Conservation (phyloP, 768 basidiomycete species). For the Tylopilus rubrobrunneus region DNA sequence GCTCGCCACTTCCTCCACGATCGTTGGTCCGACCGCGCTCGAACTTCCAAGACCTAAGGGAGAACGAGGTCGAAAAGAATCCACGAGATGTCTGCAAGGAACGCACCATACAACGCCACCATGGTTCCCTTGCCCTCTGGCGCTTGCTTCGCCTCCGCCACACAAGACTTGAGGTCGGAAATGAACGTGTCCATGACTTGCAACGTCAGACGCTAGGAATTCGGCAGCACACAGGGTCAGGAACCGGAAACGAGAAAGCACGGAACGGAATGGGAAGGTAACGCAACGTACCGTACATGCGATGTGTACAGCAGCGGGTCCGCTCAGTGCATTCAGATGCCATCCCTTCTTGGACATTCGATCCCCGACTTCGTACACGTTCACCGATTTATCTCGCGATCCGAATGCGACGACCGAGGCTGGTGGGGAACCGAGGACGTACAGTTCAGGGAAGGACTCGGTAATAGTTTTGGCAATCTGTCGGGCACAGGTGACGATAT, state of each 20-base stretch:
- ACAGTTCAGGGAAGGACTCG: constrained; percentile 73
- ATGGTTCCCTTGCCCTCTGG: constrained; percentile 78
- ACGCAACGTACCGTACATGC: constrained; percentile 79
- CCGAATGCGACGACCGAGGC: constrained; percentile 91
- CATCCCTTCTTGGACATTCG: constrained; percentile 81
- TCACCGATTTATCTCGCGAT: constrained; percentile 47
- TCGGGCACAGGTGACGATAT: constrained; percentile 74
- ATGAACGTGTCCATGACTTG: constrained; percentile 73
- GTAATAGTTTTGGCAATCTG: constrained; percentile 65
- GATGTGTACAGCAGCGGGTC: constrained; percentile 85
- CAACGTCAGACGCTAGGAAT: constrained; percentile 72
- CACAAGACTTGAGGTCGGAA: constrained; percentile 74
- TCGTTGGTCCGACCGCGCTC: constrained; percentile 74
- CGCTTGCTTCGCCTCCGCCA: constrained; percentile 60
- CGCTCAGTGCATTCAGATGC: constrained; percentile 83
- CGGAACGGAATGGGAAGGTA: no score
- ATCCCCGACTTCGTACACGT: constrained; percentile 89
- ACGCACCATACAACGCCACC: constrained; percentile 86
- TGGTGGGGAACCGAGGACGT: constrained; percentile 84
- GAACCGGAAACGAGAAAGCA: no score
- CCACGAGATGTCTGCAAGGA: not conserved
- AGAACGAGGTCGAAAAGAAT: not conserved
- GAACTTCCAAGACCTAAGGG: constrained; percentile 74
- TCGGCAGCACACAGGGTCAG: not conserved
- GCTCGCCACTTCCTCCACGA: constrained; percentile 76